Evolutionary conservation across 73 alveolate genomes (phyloP).

Genomic region (Urostyla sp.): DNA sequence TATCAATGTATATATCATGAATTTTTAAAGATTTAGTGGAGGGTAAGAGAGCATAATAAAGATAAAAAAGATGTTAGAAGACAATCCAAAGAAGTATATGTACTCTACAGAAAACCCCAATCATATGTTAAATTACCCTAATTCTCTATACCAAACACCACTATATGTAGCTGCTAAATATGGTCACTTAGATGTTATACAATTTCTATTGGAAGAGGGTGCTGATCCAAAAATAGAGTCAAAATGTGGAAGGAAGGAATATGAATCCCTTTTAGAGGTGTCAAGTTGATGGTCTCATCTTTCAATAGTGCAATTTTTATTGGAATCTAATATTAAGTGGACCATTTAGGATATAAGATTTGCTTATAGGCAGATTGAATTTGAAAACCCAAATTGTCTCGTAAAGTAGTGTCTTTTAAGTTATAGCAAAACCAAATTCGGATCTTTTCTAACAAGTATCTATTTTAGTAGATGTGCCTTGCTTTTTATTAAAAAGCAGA

Average conservation of each 20-base stretch:
- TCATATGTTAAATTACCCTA: conserved; percentile 11
- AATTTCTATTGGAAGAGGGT: conserved; percentile 56
- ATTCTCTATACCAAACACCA: conserved; percentile 52
- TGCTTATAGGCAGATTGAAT: no score
- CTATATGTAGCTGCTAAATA: conserved; percentile 72
- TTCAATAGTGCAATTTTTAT: no score
- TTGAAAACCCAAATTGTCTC: no score
- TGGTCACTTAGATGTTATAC: conserved; percentile 66
- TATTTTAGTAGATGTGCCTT: no score
- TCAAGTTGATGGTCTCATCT: no score
- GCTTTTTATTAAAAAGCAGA: no score
- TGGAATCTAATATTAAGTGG: no score
- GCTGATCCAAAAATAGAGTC: conserved; percentile 64
- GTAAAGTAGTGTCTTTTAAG: no score
- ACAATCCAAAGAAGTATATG: conserved; percentile 56
- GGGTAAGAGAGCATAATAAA: conserved; percentile 32
- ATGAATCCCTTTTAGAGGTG: no score
- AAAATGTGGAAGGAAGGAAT: not conserved
- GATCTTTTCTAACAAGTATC: no score
- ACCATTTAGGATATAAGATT: no score
- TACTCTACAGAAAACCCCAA: not conserved
- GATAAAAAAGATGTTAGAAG: not conserved
- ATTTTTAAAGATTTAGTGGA: conserved; percentile 7
- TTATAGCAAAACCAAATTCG: no score
- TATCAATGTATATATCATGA: not conserved